Base-by-base conservation (phyloP, 129 eudicot genomes). In the Arctium lappa region DNA sequence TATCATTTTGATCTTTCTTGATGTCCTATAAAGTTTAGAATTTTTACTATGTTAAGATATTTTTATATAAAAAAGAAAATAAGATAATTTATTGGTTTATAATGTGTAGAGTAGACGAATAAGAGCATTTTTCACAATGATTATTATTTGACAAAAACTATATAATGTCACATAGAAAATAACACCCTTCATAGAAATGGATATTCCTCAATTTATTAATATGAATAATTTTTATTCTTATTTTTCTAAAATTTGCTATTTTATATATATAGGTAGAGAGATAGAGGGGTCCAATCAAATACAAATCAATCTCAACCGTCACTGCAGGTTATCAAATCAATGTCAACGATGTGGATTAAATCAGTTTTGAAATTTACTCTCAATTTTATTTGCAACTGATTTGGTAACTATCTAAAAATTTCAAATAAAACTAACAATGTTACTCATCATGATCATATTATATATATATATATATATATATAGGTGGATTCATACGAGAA, bases 71-170 rank as follows among this genome's bases (percentile, higher is more conserved):
- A 39, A 37, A n/a, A 2, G 3, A 11, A 62, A 78, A 39, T 15
- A 79, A 46, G 3, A 69, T 40, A 9, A 56, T 3, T 56, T 33
- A 4, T 80, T 70, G 27, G 70, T 50, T 44, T 16, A 73, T 22
- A n/a, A 50, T 60, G 39, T 42, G 1, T 36, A 30, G 40, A 50
- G 60, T 53, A 46, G 73, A 81, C 79, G 56, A 62, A n/a, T 11
- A 53, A 81, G 33, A 32, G 73, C 29, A 73, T 81, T 72, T 22
- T 80, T 81, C 62, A 81, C 56, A 22, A 71, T 81, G 13, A 56
- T 29, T 66, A 29, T 70, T 78, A 31, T 36, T 33, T 83, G 82
- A 78, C 65, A 27, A 78, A 56, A 70, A 83, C 86, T 83, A 72
- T 13, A 77, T 3, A 37, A 70, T 16, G 22, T 56, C 69, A 29